Base-by-base conservation (phyloP, 1,284 basidiomycete genomes). In the Nidula niveotomentosa region DNA sequence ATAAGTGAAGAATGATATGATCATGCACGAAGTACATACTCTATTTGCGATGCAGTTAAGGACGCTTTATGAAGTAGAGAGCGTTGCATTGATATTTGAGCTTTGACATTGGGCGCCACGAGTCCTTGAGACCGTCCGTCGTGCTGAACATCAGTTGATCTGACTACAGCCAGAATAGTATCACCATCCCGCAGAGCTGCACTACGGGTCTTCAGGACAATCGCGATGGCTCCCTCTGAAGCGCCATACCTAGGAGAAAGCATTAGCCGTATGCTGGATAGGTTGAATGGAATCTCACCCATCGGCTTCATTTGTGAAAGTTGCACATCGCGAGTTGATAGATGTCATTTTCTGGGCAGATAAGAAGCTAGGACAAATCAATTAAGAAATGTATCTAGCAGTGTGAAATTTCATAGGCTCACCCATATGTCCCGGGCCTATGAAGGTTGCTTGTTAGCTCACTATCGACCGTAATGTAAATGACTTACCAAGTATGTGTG, bases 331-430 rank as follows among this genome's bases (percentile, higher is more conserved):
- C 17, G 64, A 66, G 53, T 70, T 68, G 4, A 63, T 60, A 13
- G 72, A 74, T 0, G 61, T 62, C 71, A 74, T 73, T 48, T 69
- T 65, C 55, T 74, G 71, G n/a, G 70, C 71, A 17, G 69, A 68
- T 12, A 72, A 46, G 52, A 70, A 70, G 5, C 51, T 52, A 15
- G 17, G 23, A 23, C 23, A 23, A 23, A 23, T 23, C 23, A 23
- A 23, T 5, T 23, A 23, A 23, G 23, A 23, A 23, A 23, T 23
- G 23, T 23, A 23, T 23, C 23, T 23, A 23, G 23, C 23, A 23
- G 23, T 23, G 3, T 23, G 23, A 23, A 5, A 23, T 23, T 23
- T 23, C 23, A 23, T 23, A 23, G 23, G 37, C 43, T 9, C 33
- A 54, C 53, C 48, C 49, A 51, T 51, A 55, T 59, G 49, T 65